Evolutionary conservation across 23 red algal genomes (phyloP).

Genomic region (Gracilaria caudata): DNA sequence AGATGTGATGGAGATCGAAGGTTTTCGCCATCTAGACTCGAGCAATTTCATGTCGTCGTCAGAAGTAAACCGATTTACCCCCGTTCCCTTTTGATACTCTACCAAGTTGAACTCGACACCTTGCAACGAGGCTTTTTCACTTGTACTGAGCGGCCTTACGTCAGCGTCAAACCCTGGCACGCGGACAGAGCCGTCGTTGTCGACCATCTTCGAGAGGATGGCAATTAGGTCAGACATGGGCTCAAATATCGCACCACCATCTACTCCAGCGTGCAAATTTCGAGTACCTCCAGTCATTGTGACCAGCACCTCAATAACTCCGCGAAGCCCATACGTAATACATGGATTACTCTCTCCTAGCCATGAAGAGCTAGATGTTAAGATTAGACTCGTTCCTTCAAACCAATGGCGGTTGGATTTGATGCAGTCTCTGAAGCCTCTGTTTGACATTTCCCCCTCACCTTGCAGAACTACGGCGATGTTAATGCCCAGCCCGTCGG

Average conservation of each 20-base stretch:
- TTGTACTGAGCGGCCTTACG: constrained; percentile 40
- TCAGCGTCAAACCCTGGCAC: constrained; percentile 86
- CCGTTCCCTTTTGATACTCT: constrained; percentile 66
- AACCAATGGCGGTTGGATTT: constrained; percentile 60
- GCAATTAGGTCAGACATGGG: constrained; percentile 84
- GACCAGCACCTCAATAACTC: constrained; percentile 75
- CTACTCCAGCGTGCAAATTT: constrained; percentile 89
- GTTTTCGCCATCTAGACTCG: constrained; percentile 63
- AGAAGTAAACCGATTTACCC: constrained; percentile 54
- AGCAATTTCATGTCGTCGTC: constrained; percentile 48
- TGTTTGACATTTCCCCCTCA: constrained; percentile 76
- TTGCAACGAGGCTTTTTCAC: constrained; percentile 40
- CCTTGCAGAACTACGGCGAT: constrained; percentile 88
- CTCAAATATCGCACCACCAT: constrained; percentile 86
- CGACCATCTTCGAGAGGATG: constrained; percentile 68
- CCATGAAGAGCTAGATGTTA: constrained; percentile 85
- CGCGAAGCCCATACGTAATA: constrained; percentile 94
- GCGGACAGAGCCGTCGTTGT: constrained; percentile 55
- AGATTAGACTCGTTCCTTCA: constrained; percentile 65
- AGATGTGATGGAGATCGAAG: constrained; percentile 71
- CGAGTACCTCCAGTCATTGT: constrained; percentile 69
- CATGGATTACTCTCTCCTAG: constrained; percentile 83
- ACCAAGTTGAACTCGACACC: constrained; percentile 60
- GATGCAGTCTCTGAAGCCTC: constrained; percentile 77
- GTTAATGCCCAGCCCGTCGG: constrained; percentile 61